These are phyloP conservation scores for Yamadazyma scolyti DNA, from an alignment of 805 yeast species.

Conservation along the genomic window DNA sequence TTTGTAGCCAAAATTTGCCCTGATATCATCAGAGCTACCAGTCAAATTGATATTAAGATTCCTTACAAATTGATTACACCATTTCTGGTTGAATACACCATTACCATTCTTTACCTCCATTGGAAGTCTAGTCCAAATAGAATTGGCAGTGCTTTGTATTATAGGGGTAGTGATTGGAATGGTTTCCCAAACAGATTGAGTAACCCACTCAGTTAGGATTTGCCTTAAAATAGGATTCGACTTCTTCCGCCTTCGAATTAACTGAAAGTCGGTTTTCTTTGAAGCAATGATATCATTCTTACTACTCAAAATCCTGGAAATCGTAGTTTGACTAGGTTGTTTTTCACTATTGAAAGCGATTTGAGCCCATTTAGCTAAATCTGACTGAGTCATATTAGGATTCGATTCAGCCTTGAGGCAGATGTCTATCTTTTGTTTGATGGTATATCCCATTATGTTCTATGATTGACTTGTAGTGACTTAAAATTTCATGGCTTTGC, in stretches of 20 bases:
- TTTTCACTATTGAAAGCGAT: conserved; percentile 46
- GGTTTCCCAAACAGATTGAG: conserved; percentile 64
- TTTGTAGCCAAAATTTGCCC: conserved; percentile 21
- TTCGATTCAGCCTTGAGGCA: conserved; percentile 66
- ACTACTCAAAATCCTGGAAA: conserved; percentile 55
- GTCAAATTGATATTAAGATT: conserved; percentile 49
- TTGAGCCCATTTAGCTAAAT: conserved; percentile 63
- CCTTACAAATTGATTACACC: conserved; percentile 51
- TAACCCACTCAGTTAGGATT: conserved; percentile 67
- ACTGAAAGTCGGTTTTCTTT: conserved; percentile 48
- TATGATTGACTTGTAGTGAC: conserved; percentile 1
- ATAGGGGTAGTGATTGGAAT: conserved; percentile 64
- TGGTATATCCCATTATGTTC: conserved; percentile 50
- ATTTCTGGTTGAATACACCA: conserved; percentile 61
- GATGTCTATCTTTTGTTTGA: conserved; percentile 62
- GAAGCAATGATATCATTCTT: conserved; percentile 50
- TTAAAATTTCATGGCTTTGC: too few relatives aligned
- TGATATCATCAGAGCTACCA: conserved; percentile 42
- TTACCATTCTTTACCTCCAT: conserved; percentile 53
- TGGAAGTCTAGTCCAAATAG: conserved; percentile 62
- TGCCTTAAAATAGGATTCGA: conserved; percentile 51
- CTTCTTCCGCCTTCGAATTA: conserved; percentile 52
- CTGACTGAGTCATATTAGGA: conserved; percentile 65
- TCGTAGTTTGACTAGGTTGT: conserved; percentile 67
- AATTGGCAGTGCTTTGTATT: conserved; percentile 58